Evolutionary conservation across 192 early-diverging fungal species (phyloP).

Genomic region (Umbelopsis isabellina): DNA sequence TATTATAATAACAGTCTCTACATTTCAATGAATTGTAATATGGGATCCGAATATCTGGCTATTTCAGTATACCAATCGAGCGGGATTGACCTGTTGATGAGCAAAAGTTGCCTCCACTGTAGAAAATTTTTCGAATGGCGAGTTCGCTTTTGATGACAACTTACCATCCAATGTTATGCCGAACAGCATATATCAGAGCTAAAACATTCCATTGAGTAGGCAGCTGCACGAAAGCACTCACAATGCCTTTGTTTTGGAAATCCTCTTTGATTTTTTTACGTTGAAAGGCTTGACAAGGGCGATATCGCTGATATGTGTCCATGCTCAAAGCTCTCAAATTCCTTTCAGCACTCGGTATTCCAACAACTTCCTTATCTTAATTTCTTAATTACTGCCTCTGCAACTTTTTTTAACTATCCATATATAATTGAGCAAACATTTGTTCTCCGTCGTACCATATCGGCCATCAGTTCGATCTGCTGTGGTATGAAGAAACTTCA

Average conservation of each 20-base stretch:
- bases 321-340: not conserved
- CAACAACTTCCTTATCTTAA: slow-evolving; percentile 32
- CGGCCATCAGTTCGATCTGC: slow-evolving; percentile 6
- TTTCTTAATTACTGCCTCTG: slow-evolving; percentile 19
- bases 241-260: not conserved
- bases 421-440: slow-evolving; percentile 22
- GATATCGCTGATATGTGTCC: not conserved
- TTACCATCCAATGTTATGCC: slow-evolving; percentile 45
- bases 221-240: slow-evolving; percentile 24
- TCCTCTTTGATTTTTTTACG: not conserved
- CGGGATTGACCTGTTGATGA: not conserved
- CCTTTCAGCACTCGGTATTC: not conserved
- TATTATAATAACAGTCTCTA: not conserved
- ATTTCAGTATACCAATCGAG: not conserved
- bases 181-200: slow-evolving; percentile 52
- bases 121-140: not conserved
- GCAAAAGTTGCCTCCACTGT: not conserved
- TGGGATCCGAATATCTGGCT: not conserved
- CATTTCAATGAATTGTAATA: not conserved
- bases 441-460: slow-evolving; percentile 16
- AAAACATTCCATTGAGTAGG: slow-evolving; percentile 54
- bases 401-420: not conserved
- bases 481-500: slow-evolving; percentile 21
- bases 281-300: not conserved
- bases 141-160: slow-evolving; percentile 51